Conservation (phyloP, 495 filamentous ascomycete genomes). For the Daldinia bambusicola region DNA sequence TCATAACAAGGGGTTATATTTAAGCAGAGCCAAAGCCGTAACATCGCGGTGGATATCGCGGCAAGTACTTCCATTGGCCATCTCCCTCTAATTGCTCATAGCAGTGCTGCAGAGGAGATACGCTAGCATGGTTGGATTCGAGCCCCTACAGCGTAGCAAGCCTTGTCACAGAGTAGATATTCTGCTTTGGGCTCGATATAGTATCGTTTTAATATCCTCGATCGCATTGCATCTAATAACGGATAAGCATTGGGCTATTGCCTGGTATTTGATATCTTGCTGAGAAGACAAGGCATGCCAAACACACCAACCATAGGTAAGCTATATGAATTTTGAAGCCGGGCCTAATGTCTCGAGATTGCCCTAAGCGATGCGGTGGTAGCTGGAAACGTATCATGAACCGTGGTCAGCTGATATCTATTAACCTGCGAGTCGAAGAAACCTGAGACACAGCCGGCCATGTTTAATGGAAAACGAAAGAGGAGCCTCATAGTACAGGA, state of each 20-base stretch:
- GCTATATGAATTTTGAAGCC: neutral
- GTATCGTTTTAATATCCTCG: neutral
- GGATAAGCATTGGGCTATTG: neutral
- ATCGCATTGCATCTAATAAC: neutral
- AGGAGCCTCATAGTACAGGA: neutral
- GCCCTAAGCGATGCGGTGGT: neutral
- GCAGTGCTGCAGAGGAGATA: neutral
- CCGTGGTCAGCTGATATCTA: neutral
- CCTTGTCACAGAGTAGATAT: neutral
- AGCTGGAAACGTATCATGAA: neutral
- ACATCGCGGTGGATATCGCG: constrained; percentile 34
- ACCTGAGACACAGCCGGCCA: too few relatives aligned
- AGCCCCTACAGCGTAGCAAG: neutral
- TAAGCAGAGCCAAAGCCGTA: constrained; percentile 18
- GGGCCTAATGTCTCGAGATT: neutral
- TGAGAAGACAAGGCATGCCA: neutral
- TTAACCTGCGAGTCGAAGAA: neutral
- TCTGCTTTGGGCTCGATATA: neutral
- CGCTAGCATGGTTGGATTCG: constrained; percentile 2
- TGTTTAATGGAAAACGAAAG: neutral
- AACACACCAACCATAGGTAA: neutral
- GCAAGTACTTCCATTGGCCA: constrained; percentile 31
- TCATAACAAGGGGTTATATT: constrained; percentile 14
- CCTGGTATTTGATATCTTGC: neutral
- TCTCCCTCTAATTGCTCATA: neutral